Conservation (phyloP, 2,329 filamentous ascomycete species). For the Neopestalotiopsis rosae region DNA sequence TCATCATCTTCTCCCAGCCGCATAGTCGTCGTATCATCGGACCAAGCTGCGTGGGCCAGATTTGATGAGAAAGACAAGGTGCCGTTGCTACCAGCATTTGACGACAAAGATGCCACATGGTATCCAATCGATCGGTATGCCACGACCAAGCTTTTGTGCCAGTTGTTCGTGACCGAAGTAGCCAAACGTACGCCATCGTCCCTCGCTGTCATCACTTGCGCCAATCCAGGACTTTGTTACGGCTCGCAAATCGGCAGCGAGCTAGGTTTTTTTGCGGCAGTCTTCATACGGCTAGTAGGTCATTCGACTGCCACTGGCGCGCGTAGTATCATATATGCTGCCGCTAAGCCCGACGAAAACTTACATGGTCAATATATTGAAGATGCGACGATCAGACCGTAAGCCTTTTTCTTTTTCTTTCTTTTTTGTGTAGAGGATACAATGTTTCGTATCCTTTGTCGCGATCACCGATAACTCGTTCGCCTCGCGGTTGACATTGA, state of each 20-base stretch:
- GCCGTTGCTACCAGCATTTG: conserved; percentile 21
- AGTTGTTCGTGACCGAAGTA: conserved; percentile 8
- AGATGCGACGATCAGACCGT: background rate
- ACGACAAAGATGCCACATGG: conserved; percentile 22
- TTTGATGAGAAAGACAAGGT: conserved; percentile 25
- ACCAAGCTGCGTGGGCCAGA: conserved; percentile 23
- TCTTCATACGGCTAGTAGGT: background rate
- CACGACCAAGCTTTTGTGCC: conserved; percentile 23
- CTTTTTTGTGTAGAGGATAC: too few relatives aligned
- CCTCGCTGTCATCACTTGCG: background rate
- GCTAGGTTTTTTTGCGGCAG: background rate
- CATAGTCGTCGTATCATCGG: conserved; percentile 36
- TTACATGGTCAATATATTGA: conserved; percentile 3
- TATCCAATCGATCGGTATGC: conserved; percentile 24
- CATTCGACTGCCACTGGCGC: background rate
- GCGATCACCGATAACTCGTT: too few relatives aligned
- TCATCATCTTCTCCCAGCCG: conserved; percentile 7
- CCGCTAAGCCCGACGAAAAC: background rate
- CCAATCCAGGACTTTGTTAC: background rate
- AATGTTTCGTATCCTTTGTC: too few relatives aligned
- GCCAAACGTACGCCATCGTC: background rate
- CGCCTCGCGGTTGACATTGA: too few relatives aligned
- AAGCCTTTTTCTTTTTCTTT: too few relatives aligned
- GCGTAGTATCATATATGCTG: background rate
- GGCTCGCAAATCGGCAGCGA: background rate